A percentile compares a stretch with the other conserved stretches of the same genome.
Evolutionary conservation across 331 rosid genomes (phyloP).

Genomic region (Malus hybrid): DNA sequence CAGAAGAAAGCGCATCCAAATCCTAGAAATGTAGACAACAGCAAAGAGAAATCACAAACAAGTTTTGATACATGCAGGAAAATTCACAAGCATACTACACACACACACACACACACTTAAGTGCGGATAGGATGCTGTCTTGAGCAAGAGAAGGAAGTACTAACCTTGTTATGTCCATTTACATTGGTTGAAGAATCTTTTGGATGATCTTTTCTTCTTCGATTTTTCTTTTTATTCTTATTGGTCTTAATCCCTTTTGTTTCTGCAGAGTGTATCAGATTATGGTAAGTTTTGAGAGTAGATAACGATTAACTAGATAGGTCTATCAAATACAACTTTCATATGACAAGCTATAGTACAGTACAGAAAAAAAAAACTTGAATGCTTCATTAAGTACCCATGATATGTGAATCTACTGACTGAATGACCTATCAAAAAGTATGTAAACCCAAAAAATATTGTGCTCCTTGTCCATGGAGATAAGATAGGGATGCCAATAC

Average conservation of each 20-base stretch:
- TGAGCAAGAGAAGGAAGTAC: constrained; percentile 2
- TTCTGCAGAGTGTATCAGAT: constrained; percentile 41
- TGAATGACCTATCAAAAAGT: not conserved
- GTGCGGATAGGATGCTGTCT: not conserved
- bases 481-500: not conserved
- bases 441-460: not conserved
- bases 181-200: constrained; percentile 44
- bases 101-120: not conserved
- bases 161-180: constrained; percentile 52
- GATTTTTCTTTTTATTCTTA: constrained; percentile 75
- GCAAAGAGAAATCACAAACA: constrained; percentile 3
- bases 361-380: not conserved
- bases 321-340: not conserved
- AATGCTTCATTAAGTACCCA: not conserved
- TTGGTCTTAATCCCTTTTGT: constrained; percentile 47
- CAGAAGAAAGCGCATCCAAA: constrained; percentile 34
- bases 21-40: constrained; percentile 34
- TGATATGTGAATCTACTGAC: not conserved
- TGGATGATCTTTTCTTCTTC: constrained; percentile 57
- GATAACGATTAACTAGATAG: constrained; percentile 1
- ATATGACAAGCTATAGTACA: not conserved
- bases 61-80: not conserved
- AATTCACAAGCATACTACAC: not conserved
- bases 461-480: not conserved
- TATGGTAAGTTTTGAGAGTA: not conserved